Percentiles rank a stretch among this genome's conserved stretches.
Evolutionary conservation across 164 flowering plant species (phyloP).

Genomic region (Magnolia officinalis): DNA sequence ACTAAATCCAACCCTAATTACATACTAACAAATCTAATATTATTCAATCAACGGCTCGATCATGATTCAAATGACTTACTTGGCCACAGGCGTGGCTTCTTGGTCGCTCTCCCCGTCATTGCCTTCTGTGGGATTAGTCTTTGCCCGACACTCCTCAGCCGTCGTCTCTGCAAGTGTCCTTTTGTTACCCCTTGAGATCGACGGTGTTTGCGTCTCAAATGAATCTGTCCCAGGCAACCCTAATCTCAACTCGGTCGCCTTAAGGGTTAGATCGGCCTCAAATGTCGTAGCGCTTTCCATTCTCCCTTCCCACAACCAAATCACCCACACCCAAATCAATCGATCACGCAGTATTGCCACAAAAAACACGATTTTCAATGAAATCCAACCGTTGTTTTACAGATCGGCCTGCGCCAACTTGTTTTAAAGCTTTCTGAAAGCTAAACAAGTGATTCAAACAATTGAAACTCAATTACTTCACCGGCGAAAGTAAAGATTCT

Average conservation of each 20-base stretch:
- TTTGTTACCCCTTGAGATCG: conserved; percentile 28
- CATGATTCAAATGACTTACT: conserved; percentile 17
- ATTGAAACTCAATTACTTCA: too few species aligned
- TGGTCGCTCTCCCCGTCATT: conserved; percentile 7
- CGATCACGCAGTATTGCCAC: neutral
- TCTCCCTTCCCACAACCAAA: neutral
- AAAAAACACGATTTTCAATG: neutral
- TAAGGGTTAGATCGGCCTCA: conserved; percentile 45
- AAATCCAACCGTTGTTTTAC: neutral
- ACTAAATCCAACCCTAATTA: neutral
- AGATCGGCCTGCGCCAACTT: neutral
- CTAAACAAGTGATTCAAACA: too few species aligned
- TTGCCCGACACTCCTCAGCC: conserved; percentile 15
- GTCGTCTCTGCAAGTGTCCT: conserved; percentile 30
- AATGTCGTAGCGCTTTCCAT: conserved; percentile 14
- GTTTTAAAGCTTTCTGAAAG: too few species aligned
- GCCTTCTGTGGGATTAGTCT: neutral
- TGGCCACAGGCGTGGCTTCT: conserved; percentile 15
- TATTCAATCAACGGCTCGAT: neutral
- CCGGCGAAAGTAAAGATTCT: too few species aligned
- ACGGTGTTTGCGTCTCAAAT: conserved; percentile 12
- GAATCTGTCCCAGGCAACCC: conserved; percentile 50
- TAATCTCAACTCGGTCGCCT: conserved; percentile 62
- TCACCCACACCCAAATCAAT: too few species aligned
- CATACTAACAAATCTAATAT: neutral